Evolutionary conservation across 768 basidiomycete species (phyloP).

Genomic region (Glaciozyma antarctica): DNA sequence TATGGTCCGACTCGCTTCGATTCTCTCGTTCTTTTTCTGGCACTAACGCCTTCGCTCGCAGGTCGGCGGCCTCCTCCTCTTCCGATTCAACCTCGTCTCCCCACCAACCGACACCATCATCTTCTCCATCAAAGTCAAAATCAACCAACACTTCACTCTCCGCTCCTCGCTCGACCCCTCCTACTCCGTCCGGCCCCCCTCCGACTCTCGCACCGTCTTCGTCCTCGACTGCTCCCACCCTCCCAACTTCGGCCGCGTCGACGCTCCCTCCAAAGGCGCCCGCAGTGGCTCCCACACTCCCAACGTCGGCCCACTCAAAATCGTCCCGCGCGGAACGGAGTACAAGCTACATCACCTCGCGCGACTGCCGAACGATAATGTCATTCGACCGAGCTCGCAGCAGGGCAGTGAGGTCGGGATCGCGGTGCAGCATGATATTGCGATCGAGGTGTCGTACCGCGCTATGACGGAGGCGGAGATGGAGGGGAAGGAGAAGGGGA

Average conservation of each 20-base stretch:
- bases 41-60: neutral
- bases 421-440: conserved; percentile 12
- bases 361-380: conserved; percentile 29
- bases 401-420: conserved; percentile 23
- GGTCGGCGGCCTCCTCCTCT: conserved; percentile 28
- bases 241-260: conserved; percentile 23
- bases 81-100: conserved; percentile 28
- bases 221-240: conserved; percentile 24
- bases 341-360: conserved; percentile 27
- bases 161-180: conserved; percentile 14
- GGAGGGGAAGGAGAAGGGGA: neutral
- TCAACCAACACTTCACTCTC: conserved; percentile 24
- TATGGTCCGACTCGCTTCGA: conserved; percentile 12
- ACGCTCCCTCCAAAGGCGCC: conserved; percentile 2
- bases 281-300: conserved; percentile 5
- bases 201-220: conserved; percentile 15
- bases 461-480: neutral
- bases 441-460: conserved; percentile 5
- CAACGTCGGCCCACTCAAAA: conserved; percentile 13
- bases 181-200: conserved; percentile 7
- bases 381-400: conserved; percentile 27
- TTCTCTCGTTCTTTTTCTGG: neutral
- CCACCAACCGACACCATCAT: conserved; percentile 23
- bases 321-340: conserved; percentile 15
- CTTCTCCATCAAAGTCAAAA: conserved; percentile 31